Base-by-base conservation (phyloP, 2,329 filamentous ascomycete species). In the Epichloe hybrida region DNA sequence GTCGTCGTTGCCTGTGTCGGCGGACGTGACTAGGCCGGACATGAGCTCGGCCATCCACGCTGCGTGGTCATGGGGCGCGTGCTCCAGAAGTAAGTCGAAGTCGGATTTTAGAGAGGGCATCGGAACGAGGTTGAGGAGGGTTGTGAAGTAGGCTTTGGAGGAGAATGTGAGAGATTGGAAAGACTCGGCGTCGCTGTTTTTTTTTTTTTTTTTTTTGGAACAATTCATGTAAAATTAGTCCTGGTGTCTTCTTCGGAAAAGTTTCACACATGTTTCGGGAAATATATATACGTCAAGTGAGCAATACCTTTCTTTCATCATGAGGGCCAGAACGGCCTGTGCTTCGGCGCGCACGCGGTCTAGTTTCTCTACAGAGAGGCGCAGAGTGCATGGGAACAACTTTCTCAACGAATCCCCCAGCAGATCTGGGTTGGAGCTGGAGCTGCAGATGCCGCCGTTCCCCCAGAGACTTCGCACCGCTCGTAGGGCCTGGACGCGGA, bases 281-380 rank as follows among this genome's bases (percentile, higher is more conserved):
- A 8, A n/a, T n/a, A n/a, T 15, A 37, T n/a, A n/a, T 13, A 27
- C 23, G 36, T 13, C 36, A 11, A 38, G 36, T 27, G n/a, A 40
- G 12, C 43, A 64, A 52, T 63, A 82, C 80, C 64, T 66, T 23
- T 69, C 54, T 27, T 66, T 56, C n/a, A 79, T 57, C 21, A 70
- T 59, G 44, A 76, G 56, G 4, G 67, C 66, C 44, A 83, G 59
- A 9, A 74, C 73, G 35, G 71, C 66, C 54, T 84, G 80, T 1
- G 83, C 84, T 55, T 80, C 76, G 0, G 79, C 71, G 23, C 93
- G 81, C 17, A 97, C 84, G 55, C 88, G 86, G 64, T 97, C 91
- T 2, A 97, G 75, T 63, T 95, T 96, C 66, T 98, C 93, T 0
- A 86, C 79, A 2, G 88, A 83, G 13, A 97, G 74, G 1, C 89